phyloP scores from a whole-genome alignment of 2,329 filamentous ascomycete species.

The Ophiostoma perfectum region DNA sequence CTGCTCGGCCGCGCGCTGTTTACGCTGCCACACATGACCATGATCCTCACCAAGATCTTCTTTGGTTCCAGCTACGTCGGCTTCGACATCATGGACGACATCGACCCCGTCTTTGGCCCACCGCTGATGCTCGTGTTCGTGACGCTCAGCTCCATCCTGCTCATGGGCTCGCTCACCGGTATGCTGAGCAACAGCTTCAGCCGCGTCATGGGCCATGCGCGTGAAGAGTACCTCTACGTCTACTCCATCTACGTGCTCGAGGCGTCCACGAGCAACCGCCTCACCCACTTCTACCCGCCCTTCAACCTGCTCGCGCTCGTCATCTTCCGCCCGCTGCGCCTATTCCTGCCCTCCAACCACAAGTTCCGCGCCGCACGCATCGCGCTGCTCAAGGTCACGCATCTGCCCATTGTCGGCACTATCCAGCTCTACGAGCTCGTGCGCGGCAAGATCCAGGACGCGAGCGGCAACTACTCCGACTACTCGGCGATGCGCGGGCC shows the following conservation, averaged over 20 bases:
- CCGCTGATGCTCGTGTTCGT: constrained; percentile 68
- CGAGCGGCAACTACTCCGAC: constrained; percentile 34
- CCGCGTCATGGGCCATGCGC: constrained; percentile 56
- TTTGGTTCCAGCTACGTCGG: constrained; percentile 72
- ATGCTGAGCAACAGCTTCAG: constrained; percentile 72
- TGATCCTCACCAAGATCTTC: constrained; percentile 74
- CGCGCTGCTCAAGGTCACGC: constrained; percentile 56
- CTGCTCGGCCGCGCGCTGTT: constrained; percentile 68
- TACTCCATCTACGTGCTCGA: constrained; percentile 62
- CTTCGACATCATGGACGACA: constrained; percentile 61
- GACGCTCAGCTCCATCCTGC: constrained; percentile 68
- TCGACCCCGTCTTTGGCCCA: constrained; percentile 52
- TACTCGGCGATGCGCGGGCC: constrained; percentile 48
- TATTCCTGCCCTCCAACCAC: constrained; percentile 59
- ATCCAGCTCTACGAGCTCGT: constrained; percentile 64
- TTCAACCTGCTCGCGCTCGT: constrained; percentile 70
- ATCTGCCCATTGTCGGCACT: constrained; percentile 61
- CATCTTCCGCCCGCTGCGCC: constrained; percentile 64
- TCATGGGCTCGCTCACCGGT: constrained; percentile 73
- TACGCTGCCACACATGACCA: constrained; percentile 62
- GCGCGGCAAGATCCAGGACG: constrained; percentile 34
- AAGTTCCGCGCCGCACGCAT: constrained; percentile 60
- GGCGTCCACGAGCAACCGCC: constrained; percentile 61
- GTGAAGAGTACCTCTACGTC: constrained; percentile 74
- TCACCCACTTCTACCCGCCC: constrained; percentile 65